phyloP scores from a whole-genome alignment of 192 early-diverging fungal genomes.

The Lobosporangium transversale region DNA sequence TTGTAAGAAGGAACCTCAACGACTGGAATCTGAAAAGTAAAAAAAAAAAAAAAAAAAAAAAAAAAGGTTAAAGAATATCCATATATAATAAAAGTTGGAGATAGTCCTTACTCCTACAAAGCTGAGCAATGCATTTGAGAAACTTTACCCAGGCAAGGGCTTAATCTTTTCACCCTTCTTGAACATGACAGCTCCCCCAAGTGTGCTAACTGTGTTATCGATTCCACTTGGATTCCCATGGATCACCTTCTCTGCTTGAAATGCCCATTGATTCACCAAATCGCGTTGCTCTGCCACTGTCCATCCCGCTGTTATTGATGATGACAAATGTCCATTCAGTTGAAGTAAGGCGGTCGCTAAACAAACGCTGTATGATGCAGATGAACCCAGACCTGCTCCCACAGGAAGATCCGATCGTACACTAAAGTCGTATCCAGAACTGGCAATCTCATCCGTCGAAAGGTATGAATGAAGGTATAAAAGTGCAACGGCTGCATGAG shows the following conservation, averaged over 20 bases:
- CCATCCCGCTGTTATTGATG: conserved; percentile 33
- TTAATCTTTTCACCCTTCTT: conserved; percentile 50
- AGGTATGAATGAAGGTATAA: conserved; percentile 76
- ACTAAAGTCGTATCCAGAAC: conserved; percentile 65
- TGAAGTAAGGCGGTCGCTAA: conserved; percentile 80
- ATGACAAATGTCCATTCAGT: conserved; percentile 23
- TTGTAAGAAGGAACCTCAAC: conserved; percentile 84
- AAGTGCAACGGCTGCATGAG: conserved; percentile 61
- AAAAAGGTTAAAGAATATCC: too few species aligned
- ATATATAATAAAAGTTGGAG: too few species aligned
- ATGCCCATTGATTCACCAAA: conserved; percentile 91
- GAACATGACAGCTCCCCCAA: conserved; percentile 65
- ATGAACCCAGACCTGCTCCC: conserved; percentile 94
- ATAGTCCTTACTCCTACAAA: not conserved
- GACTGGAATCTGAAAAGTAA: conserved; percentile 61
- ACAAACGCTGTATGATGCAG: conserved; percentile 89
- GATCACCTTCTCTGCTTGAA: conserved; percentile 91
- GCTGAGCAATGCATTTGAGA: not conserved
- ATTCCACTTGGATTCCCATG: conserved; percentile 96
- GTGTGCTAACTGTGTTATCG: conserved; percentile 92
- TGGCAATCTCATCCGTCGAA: conserved; percentile 29
- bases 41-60: not conserved
- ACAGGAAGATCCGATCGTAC: conserved; percentile 85
- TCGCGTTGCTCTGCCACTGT: conserved; percentile 26
- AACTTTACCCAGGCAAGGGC: conserved; percentile 39